Conservation (phyloP, 1,284 basidiomycete genomes). For the Peniophora sp. region DNA sequence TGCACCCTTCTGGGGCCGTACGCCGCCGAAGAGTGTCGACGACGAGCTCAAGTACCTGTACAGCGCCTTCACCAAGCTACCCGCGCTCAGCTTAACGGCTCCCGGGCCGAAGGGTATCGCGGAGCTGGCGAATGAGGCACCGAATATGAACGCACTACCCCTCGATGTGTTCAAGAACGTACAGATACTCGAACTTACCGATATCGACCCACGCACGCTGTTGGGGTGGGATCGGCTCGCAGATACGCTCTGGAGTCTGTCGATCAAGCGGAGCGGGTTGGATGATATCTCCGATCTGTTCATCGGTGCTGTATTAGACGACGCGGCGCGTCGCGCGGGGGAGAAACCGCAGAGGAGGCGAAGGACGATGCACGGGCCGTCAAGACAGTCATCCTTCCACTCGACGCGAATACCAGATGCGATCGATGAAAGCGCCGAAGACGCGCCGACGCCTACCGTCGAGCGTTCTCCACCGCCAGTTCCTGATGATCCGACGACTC, state of each 20-base stretch:
- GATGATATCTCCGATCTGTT: constrained; percentile 82
- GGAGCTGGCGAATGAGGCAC: constrained; percentile 66
- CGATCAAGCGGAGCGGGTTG: constrained; percentile 69
- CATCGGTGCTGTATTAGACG: constrained; percentile 68
- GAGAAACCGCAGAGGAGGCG: constrained; percentile 37
- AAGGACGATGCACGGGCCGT: constrained; percentile 33
- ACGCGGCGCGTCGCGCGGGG: constrained; percentile 56
- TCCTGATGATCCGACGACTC: constrained; percentile 14
- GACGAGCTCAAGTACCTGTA: constrained; percentile 79
- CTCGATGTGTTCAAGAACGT: constrained; percentile 82
- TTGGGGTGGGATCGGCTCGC: constrained; percentile 81
- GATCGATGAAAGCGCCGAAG: constrained; percentile 51
- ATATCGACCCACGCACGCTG: constrained; percentile 79
- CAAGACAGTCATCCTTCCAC: constrained; percentile 42
- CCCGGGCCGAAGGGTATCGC: constrained; percentile 58
- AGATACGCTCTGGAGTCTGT: constrained; percentile 65
- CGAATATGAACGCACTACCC: constrained; percentile 71
- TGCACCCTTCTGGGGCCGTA: constrained; percentile 58
- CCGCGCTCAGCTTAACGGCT: constrained; percentile 60
- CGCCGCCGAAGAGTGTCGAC: constrained; percentile 54
- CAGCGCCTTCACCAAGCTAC: constrained; percentile 82
- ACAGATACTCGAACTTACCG: constrained; percentile 62
- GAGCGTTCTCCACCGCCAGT: not conserved
- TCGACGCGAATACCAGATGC: constrained; percentile 46
- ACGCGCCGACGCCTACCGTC: constrained; percentile 16